Evolutionary conservation across 73 alveolate species (phyloP).

Genomic region (Paramecium sonneborni): DNA sequence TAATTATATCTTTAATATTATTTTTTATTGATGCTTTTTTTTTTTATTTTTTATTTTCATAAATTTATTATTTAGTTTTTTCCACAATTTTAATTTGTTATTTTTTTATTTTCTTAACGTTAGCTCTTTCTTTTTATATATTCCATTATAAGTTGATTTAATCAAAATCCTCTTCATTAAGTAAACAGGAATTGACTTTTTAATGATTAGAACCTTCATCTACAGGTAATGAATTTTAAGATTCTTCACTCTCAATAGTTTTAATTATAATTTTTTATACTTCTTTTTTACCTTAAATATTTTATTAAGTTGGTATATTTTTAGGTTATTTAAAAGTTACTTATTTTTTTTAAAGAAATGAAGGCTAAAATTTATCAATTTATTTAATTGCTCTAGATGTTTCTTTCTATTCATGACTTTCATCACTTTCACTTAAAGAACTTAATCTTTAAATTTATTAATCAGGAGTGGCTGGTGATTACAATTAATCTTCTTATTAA

Average conservation of each 20-base stretch:
- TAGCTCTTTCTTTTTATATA: background rate
- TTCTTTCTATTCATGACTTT: background rate
- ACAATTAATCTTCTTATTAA: background rate
- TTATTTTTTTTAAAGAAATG: background rate
- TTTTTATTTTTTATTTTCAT: background rate
- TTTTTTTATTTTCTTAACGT: background rate
- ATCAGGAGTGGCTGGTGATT: slow-evolving; percentile 32
- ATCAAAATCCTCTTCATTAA: background rate
- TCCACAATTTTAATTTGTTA: background rate
- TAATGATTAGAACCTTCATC: background rate
- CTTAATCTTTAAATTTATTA: background rate
- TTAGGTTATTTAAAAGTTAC: background rate
- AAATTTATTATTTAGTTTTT: background rate
- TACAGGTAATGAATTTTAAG: background rate
- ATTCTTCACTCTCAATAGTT: background rate
- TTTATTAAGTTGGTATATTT: background rate
- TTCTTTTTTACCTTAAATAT: background rate
- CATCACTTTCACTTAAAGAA: background rate
- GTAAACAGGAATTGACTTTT: background rate
- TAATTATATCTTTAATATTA: background rate
- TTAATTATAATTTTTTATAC: background rate
- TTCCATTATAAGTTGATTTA: background rate
- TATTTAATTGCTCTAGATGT: background rate
- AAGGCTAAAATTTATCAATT: background rate
- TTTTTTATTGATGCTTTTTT: background rate